Conservation (phyloP, 2,329 filamentous ascomycete genomes). For the Harringtonia lauricola region DNA sequence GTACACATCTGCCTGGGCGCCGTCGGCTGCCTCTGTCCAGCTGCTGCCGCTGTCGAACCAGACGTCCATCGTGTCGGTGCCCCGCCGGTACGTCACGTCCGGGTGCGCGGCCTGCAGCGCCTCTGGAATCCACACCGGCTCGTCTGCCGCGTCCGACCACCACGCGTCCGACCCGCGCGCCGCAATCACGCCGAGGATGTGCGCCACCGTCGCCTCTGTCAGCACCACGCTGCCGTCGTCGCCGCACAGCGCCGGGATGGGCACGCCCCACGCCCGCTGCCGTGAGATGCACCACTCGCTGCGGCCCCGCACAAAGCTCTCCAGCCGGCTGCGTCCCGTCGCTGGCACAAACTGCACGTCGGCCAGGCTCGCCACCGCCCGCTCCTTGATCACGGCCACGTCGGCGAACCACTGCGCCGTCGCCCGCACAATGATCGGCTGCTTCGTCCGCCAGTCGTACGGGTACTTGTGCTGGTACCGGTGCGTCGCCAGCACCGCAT, state of each 20-base stretch:
- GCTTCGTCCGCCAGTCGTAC: conserved; percentile 94
- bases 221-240: conserved; percentile 67
- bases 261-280: conserved; percentile 92
- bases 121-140: conserved; percentile 65
- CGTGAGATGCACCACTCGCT: conserved; percentile 98
- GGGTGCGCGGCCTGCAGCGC: conserved; percentile 37
- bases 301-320: conserved; percentile 76
- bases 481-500: conserved; percentile 57
- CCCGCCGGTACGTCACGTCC: conserved; percentile 53
- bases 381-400: conserved; percentile 68
- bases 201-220: conserved; percentile 65
- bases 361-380: conserved; percentile 58
- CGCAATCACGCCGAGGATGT: conserved; percentile 72
- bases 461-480: conserved; percentile 85
- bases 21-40: conserved; percentile 51
- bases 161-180: conserved; percentile 79
- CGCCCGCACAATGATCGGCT: conserved; percentile 79
- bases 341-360: conserved; percentile 71
- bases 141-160: conserved; percentile 76
- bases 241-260: conserved; percentile 83
- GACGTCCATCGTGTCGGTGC: conserved; percentile 95
- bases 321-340: conserved; percentile 59
- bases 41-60: conserved; percentile 98
- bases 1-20: conserved; percentile 65
- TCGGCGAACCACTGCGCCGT: conserved; percentile 98